These are phyloP conservation scores for Paraleonurus japonicus DNA, from an alignment of 257 asterid genomes.

Conservation along the genomic window DNA sequence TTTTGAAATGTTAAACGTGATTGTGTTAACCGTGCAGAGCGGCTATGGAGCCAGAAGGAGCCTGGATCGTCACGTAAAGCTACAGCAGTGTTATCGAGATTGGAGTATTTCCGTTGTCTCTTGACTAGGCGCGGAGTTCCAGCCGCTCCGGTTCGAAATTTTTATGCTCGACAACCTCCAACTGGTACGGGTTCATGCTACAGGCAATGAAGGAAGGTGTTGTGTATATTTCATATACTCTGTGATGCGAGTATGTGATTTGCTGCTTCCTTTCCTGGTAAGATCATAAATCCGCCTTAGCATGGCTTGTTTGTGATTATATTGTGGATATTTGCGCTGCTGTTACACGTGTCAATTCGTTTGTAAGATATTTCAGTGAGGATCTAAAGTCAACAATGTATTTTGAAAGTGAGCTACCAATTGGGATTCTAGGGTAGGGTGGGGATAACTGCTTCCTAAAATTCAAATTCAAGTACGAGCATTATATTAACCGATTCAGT, in stretches of 20 bases:
- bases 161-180: conserved; percentile 68
- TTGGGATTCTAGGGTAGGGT: no score
- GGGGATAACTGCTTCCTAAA: no score
- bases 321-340: not conserved
- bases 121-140: conserved; percentile 80
- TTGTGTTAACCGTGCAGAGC: conserved; percentile 45
- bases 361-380: not conserved
- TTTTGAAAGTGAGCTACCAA: not conserved
- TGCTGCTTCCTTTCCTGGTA: not conserved
- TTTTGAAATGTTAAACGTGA: not conserved
- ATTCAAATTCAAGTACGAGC: no score
- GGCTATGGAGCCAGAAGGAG: conserved; percentile 66
- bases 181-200: conserved; percentile 78
- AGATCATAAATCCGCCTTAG: not conserved
- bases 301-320: not conserved
- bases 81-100: conserved; percentile 41
- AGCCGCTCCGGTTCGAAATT: conserved; percentile 72
- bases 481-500: no score
- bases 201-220: conserved; percentile 42
- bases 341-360: not conserved
- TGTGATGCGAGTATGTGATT: not conserved
- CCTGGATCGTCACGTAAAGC: conserved; percentile 35
- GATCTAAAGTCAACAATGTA: not conserved
- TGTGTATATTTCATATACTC: conserved; percentile 3
- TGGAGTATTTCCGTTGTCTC: conserved; percentile 84